Percentiles rank a stretch among this genome's conserved stretches.
Evolutionary conservation across 2,329 filamentous ascomycete genomes (phyloP).

Genomic region (Aspergillus nomiae): DNA sequence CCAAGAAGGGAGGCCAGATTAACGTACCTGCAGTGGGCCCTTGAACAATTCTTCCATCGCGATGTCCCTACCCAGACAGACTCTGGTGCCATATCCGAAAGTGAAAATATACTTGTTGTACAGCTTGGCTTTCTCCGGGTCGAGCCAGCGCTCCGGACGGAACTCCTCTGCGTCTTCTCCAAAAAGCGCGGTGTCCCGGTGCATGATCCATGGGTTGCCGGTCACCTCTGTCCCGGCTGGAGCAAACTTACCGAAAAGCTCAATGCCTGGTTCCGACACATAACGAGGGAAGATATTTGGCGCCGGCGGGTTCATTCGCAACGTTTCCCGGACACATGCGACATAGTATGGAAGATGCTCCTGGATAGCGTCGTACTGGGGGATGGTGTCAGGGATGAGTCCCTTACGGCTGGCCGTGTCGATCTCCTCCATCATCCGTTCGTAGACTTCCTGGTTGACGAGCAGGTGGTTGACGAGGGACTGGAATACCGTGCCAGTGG

Average conservation of each 20-base stretch:
- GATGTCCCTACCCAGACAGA: conserved; percentile 54
- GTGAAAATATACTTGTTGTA: conserved; percentile 52
- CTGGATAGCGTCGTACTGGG: conserved; percentile 47
- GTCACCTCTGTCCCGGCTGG: conserved; percentile 50
- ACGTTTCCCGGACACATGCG: conserved; percentile 54
- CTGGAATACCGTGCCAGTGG: conserved; percentile 55
- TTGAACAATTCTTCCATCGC: conserved; percentile 58
- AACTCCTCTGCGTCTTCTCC: conserved; percentile 45
- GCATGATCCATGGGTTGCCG: conserved; percentile 51
- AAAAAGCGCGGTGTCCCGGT: conserved; percentile 47
- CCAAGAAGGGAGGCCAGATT: not conserved
- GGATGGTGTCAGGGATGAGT: conserved; percentile 33
- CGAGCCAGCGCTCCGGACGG: conserved; percentile 45
- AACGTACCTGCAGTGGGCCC: conserved; percentile 35
- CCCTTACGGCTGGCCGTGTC: conserved; percentile 39
- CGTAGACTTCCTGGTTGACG: conserved; percentile 43
- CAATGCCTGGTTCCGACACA: conserved; percentile 39
- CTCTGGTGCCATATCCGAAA: conserved; percentile 54
- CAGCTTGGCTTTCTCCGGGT: conserved; percentile 40
- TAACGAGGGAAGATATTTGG: conserved; percentile 55
- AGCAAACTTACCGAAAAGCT: conserved; percentile 43
- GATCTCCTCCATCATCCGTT: conserved; percentile 52
- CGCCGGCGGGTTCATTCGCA: conserved; percentile 55
- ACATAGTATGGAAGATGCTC: conserved; percentile 51
- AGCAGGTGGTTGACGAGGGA: conserved; percentile 50